phyloP scores from a whole-genome alignment of 2,329 filamentous ascomycete genomes.

The Stachybotrys echinatus region DNA sequence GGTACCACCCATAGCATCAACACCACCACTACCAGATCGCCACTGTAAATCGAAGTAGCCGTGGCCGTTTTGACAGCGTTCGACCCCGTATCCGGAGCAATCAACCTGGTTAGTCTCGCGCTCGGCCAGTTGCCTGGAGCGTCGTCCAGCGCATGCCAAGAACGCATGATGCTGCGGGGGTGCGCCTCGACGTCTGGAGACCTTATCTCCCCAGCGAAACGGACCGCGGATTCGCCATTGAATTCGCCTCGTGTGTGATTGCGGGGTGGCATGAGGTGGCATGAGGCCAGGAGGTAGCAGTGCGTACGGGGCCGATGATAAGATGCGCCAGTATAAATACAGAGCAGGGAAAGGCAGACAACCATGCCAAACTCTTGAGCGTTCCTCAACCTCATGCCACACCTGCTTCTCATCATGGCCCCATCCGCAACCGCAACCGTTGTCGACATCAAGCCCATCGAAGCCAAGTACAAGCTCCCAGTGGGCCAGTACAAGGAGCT shows the following conservation, averaged over 20 bases:
- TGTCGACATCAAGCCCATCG: constrained; percentile 4
- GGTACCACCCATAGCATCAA: not conserved
- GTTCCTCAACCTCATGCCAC: not conserved
- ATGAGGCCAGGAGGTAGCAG: not conserved
- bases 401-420: constrained; percentile 10
- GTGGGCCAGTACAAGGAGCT: constrained; percentile 25
- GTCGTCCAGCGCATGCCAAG: not conserved
- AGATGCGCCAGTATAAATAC: not conserved
- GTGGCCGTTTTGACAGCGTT: not conserved
- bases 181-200: too few species aligned
- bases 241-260: not conserved
- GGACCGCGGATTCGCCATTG: not conserved
- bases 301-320: not conserved
- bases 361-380: not conserved
- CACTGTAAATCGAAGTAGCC: not conserved
- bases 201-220: too few species aligned
- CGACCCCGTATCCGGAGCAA: not conserved
- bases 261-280: not conserved
- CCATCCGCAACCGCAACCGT: constrained; percentile 11
- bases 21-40: not conserved
- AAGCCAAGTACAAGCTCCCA: constrained; percentile 14
- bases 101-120: not conserved
- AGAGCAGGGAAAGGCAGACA: not conserved
- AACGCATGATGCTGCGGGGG: not conserved
- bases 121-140: not conserved